phyloP scores from a whole-genome alignment of 2,329 filamentous ascomycete species.

The Plenodomus lindquistii region DNA sequence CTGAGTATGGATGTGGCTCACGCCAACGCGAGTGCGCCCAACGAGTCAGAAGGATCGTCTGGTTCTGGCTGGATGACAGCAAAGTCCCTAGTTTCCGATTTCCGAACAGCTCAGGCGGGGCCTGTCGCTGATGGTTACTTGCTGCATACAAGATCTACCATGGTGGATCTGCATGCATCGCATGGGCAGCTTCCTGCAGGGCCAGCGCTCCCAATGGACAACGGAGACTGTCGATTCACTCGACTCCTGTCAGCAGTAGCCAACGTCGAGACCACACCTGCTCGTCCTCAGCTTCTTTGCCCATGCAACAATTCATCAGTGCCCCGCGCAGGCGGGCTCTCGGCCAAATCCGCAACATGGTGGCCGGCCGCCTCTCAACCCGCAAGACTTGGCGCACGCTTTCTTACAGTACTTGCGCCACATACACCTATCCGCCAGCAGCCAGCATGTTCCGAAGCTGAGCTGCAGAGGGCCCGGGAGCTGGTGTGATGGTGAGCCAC shows the following conservation, averaged over 20 bases:
- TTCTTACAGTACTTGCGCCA: conserved; percentile 14
- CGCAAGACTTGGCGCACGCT: conserved; percentile 22
- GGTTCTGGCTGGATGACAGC: conserved; percentile 29
- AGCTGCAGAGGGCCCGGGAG: conserved; percentile 9
- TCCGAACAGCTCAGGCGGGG: conserved; percentile 42
- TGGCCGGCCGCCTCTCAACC: conserved; percentile 16
- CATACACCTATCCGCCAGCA: conserved; percentile 7
- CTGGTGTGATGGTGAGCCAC: conserved; percentile 13
- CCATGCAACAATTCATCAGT: background rate
- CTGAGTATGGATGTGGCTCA: conserved; percentile 43
- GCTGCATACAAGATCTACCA: conserved; percentile 44
- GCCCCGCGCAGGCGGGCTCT: conserved; percentile 23
- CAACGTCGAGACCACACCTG: no score
- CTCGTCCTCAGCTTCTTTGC: no score
- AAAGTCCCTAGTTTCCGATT: conserved; percentile 37
- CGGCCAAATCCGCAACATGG: conserved; percentile 17
- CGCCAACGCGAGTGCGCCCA: conserved; percentile 27
- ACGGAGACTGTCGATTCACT: no score
- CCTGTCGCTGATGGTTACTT: conserved; percentile 36
- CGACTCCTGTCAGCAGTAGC: no score
- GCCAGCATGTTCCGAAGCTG: conserved; percentile 13
- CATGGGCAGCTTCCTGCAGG: conserved; percentile 42
- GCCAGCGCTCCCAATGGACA: no score
- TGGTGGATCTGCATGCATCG: conserved; percentile 40
- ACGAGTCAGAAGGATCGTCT: conserved; percentile 27